Evolutionary conservation across 768 basidiomycete species (phyloP).

Genomic region (Chalciporus pseudorubinellus): DNA sequence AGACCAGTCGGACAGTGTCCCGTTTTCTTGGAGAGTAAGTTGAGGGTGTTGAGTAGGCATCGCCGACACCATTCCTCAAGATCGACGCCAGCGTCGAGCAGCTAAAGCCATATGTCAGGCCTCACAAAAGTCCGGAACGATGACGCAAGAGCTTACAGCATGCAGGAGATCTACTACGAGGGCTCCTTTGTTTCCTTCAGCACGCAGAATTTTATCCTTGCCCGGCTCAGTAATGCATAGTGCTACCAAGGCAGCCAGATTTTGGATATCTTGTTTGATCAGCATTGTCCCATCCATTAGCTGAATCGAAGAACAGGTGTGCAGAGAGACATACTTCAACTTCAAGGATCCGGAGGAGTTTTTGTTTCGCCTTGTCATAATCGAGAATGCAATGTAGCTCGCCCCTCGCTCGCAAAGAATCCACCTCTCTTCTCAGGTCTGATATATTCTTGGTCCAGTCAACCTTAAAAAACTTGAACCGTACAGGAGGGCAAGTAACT

Average conservation of each 20-base stretch:
- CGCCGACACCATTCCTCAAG: slow-evolving; percentile 18
- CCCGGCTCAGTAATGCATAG: slow-evolving; percentile 9
- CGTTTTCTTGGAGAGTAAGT: slow-evolving; percentile 18
- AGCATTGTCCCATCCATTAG: slow-evolving; percentile 17
- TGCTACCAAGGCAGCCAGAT: slow-evolving; percentile 17
- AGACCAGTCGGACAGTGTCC: slow-evolving; percentile 21
- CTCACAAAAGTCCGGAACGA: not conserved
- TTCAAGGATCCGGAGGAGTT: slow-evolving; percentile 15
- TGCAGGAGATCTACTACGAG: slow-evolving; percentile 27
- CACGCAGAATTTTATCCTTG: slow-evolving; percentile 3
- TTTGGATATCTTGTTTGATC: slow-evolving; percentile 18
- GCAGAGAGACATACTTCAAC: slow-evolving; percentile 9
- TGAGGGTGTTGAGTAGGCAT: slow-evolving; percentile 14
- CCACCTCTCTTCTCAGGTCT: slow-evolving; percentile 8
- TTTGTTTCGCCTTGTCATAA: slow-evolving; percentile 10
- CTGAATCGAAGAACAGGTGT: not conserved
- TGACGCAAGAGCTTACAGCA: slow-evolving; percentile 20
- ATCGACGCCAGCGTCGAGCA: slow-evolving; percentile 19
- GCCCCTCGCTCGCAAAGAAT: slow-evolving; percentile 5
- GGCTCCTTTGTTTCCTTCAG: not conserved
- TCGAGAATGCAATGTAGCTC: slow-evolving; percentile 11
- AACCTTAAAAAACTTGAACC: not conserved
- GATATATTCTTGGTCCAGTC: slow-evolving; percentile 9
- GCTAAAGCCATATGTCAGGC: slow-evolving; percentile 10
- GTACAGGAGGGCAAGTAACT: slow-evolving; percentile 8